These are phyloP conservation scores for Aspergillus vadensis DNA, from an alignment of 2,329 filamentous ascomycete genomes.

Conservation along the genomic window DNA sequence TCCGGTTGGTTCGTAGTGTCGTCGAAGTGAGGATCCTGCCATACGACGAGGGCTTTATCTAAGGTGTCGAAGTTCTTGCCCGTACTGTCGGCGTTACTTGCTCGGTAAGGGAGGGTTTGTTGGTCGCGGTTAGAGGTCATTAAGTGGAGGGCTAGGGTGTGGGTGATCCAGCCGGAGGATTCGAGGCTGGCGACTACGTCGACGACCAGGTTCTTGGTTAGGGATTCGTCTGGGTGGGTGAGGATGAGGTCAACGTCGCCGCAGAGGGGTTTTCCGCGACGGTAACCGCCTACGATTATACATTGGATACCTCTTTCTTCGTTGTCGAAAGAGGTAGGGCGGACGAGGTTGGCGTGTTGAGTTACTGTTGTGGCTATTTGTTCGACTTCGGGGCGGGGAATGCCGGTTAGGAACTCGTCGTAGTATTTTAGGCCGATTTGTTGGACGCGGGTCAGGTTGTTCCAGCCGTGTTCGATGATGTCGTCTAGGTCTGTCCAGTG, in stretches of 20 bases:
- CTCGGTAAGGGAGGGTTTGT: constrained; percentile 58
- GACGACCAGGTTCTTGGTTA: constrained; percentile 70
- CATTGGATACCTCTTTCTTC: constrained; percentile 53
- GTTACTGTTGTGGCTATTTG: constrained; percentile 66
- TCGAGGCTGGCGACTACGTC: constrained; percentile 74
- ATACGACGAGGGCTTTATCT: constrained; percentile 90
- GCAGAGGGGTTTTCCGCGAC: constrained; percentile 70
- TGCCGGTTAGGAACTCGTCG: constrained; percentile 74
- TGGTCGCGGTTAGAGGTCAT: constrained; percentile 74
- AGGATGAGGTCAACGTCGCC: constrained; percentile 88
- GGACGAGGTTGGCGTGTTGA: constrained; percentile 65
- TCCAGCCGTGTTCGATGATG: constrained; percentile 80
- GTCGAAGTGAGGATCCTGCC: constrained; percentile 68
- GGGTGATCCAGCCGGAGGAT: constrained; percentile 70
- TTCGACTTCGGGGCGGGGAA: constrained; percentile 74
- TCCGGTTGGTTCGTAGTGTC: constrained; percentile 29
- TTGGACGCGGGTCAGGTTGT: constrained; percentile 71
- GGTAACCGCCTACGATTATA: constrained; percentile 76
- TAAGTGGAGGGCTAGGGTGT: constrained; percentile 72
- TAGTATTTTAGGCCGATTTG: constrained; percentile 95
- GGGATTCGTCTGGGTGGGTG: constrained; percentile 70
- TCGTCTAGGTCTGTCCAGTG: constrained; percentile 86
- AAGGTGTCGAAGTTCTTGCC: constrained; percentile 74
- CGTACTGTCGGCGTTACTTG: constrained; percentile 29
- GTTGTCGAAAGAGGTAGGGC: constrained; percentile 35